Evolutionary conservation across 441 rosid genomes (phyloP), one percentile per base, ranked within the genome.

Genomic region (Mallotus japonicus): DNA sequence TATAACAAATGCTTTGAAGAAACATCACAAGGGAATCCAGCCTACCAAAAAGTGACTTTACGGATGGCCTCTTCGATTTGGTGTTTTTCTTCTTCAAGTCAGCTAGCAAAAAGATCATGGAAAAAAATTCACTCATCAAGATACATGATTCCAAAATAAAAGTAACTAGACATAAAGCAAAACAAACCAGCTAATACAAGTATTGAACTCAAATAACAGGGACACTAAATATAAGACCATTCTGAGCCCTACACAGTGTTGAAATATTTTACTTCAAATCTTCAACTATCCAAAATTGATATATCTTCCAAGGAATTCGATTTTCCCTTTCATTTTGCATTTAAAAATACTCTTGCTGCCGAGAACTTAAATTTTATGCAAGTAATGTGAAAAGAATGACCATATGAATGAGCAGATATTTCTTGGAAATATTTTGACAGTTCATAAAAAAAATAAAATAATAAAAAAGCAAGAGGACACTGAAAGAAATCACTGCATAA

Each of bases 1-100:
- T 0, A 12, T 7, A 51, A 69, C 28, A 53, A 51, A 70, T 54
- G 62, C 28, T 65, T 22, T 59, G 32, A 47, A 74, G 32, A 67
- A 40, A 69, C 42, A 68, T 55, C 22, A 54, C 6, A 22, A 49
- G 24, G 4, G n/a, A 53, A 13, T 28, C 32, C 16, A 19, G 58
- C 90, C 82, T 86, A 95, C 99, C 99, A 76, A 95, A 93, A 64
- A 95, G 97, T 62, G 99, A 82, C 86, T 93, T 96, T 77, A 96
- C 86, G 32, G 98, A 92, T 61, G 98, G 97, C 76, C 98, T 86
- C 87, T 90, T 96, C 0, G 92, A 89, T 82, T 93, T 96, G 22
- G 88, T 80, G 80, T 76, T 89, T 79, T 90, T 96, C 86, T 93
- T 92, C 88, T 92, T 93, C 82, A 95, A 70, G 74, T 93, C 97